Evolutionary conservation across 1,284 basidiomycete genomes (phyloP).

Genomic region (Cystobasidium sp.): DNA sequence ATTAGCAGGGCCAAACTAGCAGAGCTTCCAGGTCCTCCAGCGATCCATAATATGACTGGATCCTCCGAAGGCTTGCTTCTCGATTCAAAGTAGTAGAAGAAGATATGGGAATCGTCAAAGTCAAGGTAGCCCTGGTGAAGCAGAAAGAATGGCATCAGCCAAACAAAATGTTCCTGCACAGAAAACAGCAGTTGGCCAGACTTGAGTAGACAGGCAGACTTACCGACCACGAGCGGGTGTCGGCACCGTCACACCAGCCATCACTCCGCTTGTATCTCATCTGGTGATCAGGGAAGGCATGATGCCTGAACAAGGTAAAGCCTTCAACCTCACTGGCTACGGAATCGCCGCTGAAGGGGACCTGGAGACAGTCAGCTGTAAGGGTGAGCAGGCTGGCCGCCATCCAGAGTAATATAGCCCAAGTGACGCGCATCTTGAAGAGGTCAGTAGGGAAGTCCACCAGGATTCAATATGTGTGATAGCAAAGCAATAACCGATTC

Average conservation of each 20-base stretch:
- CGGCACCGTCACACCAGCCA: constrained; percentile 50
- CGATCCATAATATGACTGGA: constrained; percentile 58
- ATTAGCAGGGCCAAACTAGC: constrained; percentile 55
- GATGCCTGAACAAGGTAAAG: constrained; percentile 41
- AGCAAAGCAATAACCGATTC: too few species aligned
- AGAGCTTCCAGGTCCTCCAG: constrained; percentile 49
- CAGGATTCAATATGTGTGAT: too few species aligned
- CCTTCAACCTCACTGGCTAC: constrained; percentile 16
- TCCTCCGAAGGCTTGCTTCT: constrained; percentile 55
- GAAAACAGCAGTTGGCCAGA: neutral
- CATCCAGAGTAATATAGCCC: too few species aligned
- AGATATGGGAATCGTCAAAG: constrained; percentile 56
- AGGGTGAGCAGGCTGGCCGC: neutral
- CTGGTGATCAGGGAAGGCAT: constrained; percentile 21
- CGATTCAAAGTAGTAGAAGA: constrained; percentile 58
- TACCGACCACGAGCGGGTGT: constrained; percentile 54
- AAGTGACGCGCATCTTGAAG: too few species aligned
- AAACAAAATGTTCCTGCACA: neutral
- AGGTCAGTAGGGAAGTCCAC: too few species aligned
- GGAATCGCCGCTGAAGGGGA: constrained; percentile 10
- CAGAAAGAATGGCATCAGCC: neutral
- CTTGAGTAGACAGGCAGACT: neutral
- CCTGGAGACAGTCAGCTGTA: constrained; percentile 1
- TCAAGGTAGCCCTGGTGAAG: constrained; percentile 55
- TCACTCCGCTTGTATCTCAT: constrained; percentile 56